These are phyloP conservation scores for Gyrodon lividus DNA, from an alignment of 768 basidiomycete genomes.

Conservation along the genomic window DNA sequence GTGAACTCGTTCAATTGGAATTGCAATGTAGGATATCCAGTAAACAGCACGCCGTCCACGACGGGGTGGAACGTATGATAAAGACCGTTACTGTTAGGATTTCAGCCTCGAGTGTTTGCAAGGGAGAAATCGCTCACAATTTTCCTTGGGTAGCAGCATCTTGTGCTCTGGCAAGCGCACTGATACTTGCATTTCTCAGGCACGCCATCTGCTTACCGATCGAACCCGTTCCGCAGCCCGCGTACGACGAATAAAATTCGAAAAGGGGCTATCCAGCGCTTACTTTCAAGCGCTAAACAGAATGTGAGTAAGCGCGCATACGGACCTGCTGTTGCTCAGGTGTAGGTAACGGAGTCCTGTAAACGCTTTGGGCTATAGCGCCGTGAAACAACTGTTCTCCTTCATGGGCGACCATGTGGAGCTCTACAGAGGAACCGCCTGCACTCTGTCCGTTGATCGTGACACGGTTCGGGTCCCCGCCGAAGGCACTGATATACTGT, in stretches of 20 bases:
- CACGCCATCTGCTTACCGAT: constrained; percentile 41
- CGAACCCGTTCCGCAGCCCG: constrained; percentile 46
- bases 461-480: constrained; percentile 38
- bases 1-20: constrained; percentile 46
- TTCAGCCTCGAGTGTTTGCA: constrained; percentile 4
- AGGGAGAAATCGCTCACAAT: constrained; percentile 37
- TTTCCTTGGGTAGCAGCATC: constrained; percentile 41
- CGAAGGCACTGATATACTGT: constrained; percentile 38
- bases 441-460: constrained; percentile 63
- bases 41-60: constrained; percentile 51
- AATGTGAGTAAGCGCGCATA: neutral
- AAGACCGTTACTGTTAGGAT: constrained; percentile 32
- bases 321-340: constrained; percentile 54
- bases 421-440: constrained; percentile 52
- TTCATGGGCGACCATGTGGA: constrained; percentile 52
- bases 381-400: constrained; percentile 44
- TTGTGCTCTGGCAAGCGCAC: constrained; percentile 53
- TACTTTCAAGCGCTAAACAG: neutral
- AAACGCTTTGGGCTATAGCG: constrained; percentile 65
- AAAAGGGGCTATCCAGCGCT: constrained; percentile 45
- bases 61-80: constrained; percentile 55
- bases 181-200: constrained; percentile 49
- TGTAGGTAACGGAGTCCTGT: constrained; percentile 47
- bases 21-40: constrained; percentile 47
- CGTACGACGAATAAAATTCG: constrained; percentile 45